phyloP scores from a whole-genome alignment of 768 basidiomycete genomes.

The Mycena chlorophos region DNA sequence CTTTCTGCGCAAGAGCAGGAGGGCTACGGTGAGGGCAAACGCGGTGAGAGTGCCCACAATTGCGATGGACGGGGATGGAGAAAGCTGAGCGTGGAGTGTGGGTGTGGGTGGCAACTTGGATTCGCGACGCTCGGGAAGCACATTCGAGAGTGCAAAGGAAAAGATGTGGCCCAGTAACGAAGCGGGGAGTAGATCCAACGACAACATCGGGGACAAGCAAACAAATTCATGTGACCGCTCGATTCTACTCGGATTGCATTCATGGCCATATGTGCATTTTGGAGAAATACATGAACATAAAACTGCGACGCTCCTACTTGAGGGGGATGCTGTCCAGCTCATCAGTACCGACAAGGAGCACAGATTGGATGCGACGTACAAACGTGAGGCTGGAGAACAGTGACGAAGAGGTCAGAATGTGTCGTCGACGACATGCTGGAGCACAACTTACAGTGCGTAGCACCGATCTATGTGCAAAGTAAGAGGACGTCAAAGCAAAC shows the following conservation, averaged over 20 bases:
- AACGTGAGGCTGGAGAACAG: slow-evolving; percentile 62
- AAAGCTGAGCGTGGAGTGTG: background rate
- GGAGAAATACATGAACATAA: slow-evolving; percentile 21
- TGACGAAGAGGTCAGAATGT: slow-evolving; percentile 11
- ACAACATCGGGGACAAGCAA: background rate
- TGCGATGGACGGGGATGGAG: background rate
- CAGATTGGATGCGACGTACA: slow-evolving; percentile 51
- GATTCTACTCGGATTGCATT: background rate
- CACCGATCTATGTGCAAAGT: slow-evolving; percentile 67
- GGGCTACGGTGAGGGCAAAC: background rate
- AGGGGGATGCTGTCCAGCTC: slow-evolving; percentile 73
- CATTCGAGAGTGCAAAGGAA: background rate
- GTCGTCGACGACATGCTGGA: background rate
- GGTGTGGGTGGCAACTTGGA: background rate
- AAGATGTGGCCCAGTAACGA: background rate
- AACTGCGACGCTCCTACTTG: slow-evolving; percentile 63
- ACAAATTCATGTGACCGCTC: background rate
- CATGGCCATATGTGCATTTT: slow-evolving; percentile 25
- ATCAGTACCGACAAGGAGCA: background rate
- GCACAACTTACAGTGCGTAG: slow-evolving; percentile 73
- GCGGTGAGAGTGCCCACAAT: background rate
- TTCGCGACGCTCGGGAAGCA: background rate
- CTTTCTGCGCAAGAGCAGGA: background rate
- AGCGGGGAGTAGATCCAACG: background rate
- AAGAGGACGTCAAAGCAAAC: slow-evolving; percentile 6